Conservation (phyloP, 1,284 basidiomycete species). For the Dichomitus squalens region DNA sequence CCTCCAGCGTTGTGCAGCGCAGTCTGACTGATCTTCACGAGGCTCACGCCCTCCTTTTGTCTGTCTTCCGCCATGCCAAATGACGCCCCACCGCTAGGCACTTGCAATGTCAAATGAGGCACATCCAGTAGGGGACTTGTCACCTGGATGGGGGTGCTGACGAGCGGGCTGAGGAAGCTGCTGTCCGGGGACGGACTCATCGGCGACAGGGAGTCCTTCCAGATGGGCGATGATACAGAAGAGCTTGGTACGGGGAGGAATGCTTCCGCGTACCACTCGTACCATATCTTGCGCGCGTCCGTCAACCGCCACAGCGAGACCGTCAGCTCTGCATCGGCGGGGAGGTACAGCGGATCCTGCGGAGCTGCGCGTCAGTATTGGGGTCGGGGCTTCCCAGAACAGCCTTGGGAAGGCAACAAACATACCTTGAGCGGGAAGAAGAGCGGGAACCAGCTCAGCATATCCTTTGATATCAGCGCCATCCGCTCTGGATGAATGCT, state of each 20-base stretch:
- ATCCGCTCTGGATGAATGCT: slow-evolving; percentile 94
- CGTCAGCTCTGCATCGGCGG: slow-evolving; percentile 88
- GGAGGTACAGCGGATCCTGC: slow-evolving; percentile 91
- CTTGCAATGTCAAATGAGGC: slow-evolving; percentile 20
- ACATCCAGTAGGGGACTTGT: slow-evolving; percentile 59
- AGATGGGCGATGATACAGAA: slow-evolving; percentile 25
- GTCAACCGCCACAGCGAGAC: slow-evolving; percentile 96
- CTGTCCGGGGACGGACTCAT: slow-evolving; percentile 19
- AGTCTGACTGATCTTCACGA: slow-evolving; percentile 92
- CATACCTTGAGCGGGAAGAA: slow-evolving; percentile 90
- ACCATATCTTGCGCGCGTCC: slow-evolving; percentile 91
- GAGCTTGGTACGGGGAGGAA: slow-evolving; percentile 68
- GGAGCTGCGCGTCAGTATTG: background rate
- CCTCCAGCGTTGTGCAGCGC: slow-evolving; percentile 90
- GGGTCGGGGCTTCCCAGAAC: background rate
- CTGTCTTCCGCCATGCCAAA: slow-evolving; percentile 24
- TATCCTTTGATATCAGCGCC: slow-evolving; percentile 84
- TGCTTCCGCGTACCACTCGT: slow-evolving; percentile 96
- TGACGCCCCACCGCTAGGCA: slow-evolving; percentile 1
- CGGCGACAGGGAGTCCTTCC: slow-evolving; percentile 22
- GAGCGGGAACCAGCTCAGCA: slow-evolving; percentile 99
- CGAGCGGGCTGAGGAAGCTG: slow-evolving; percentile 31
- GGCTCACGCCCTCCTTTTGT: slow-evolving; percentile 34
- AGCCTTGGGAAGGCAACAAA: background rate
- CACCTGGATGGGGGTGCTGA: slow-evolving; percentile 48